Evolutionary conservation across 352 stramenopile species (phyloP).

Genomic region (Phytopythium chamaehyphon): DNA sequence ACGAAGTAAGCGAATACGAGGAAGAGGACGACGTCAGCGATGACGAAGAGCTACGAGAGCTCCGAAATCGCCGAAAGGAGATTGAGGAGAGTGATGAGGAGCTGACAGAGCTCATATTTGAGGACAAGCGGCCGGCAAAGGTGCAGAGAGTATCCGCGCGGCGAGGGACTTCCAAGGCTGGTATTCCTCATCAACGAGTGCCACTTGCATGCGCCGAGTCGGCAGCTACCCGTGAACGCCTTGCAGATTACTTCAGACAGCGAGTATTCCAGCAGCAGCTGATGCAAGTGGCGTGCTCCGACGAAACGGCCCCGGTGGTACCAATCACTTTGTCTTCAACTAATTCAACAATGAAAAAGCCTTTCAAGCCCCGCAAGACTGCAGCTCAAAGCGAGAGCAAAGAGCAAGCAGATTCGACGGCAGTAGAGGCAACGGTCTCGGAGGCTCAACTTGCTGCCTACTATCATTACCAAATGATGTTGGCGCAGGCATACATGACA

Average conservation of each 20-base stretch:
- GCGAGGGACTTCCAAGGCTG: too few relatives aligned
- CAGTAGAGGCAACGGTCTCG: constrained; percentile 18
- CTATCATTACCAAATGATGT: constrained; percentile 61
- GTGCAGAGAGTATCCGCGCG: too few relatives aligned
- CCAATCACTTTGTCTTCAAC: not conserved
- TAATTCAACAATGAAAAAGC: too few relatives aligned
- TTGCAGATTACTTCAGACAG: constrained; percentile 59
- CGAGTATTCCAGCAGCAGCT: constrained; percentile 49
- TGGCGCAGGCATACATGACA: constrained; percentile 49
- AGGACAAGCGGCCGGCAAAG: not conserved
- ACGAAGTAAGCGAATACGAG: constrained; percentile 17
- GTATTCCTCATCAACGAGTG: not conserved
- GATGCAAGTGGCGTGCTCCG: constrained; percentile 17
- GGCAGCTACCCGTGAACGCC: constrained; percentile 34
- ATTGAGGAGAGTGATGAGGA: too few relatives aligned
- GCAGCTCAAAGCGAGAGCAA: constrained; percentile 15
- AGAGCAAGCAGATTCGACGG: constrained; percentile 48
- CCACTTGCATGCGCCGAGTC: constrained; percentile 10
- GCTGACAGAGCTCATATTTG: too few relatives aligned
- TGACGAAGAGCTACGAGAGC: constrained; percentile 13
- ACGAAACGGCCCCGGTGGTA: not conserved
- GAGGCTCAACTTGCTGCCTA: constrained; percentile 16
- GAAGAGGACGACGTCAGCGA: constrained; percentile 17
- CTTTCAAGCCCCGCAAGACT: too few relatives aligned
- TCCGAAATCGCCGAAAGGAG: constrained; percentile 5